Evolutionary conservation across 495 filamentous ascomycete species (phyloP).

Genomic region (Astrothelium macrocarpum): DNA sequence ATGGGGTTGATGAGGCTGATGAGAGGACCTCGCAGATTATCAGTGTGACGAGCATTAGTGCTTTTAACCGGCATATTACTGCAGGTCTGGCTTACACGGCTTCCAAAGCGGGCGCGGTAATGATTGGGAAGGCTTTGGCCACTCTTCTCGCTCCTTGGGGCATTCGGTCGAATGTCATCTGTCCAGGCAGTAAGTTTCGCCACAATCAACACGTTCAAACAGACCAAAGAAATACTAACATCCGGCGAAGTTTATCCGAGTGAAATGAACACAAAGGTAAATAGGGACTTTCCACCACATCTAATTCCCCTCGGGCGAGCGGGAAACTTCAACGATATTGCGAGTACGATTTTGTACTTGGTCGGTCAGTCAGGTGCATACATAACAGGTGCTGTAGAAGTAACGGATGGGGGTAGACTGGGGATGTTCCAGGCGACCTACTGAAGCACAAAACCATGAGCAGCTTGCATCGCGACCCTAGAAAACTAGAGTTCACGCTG

Average conservation of each 20-base stretch:
- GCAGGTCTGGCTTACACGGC: conserved; percentile 28
- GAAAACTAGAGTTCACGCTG: too few relatives aligned
- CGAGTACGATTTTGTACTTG: conserved; percentile 51
- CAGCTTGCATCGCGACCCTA: too few relatives aligned
- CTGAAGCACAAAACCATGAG: too few relatives aligned
- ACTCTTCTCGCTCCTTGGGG: conserved; percentile 27
- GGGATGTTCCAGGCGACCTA: not conserved
- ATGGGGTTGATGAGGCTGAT: conserved; percentile 17
- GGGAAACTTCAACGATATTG: conserved; percentile 52
- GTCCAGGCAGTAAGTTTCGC: conserved; percentile 16
- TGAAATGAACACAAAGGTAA: conserved; percentile 46
- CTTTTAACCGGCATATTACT: conserved; percentile 24
- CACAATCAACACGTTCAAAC: not conserved
- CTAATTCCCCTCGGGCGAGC: conserved; percentile 44
- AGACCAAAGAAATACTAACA: not conserved
- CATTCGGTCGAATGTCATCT: conserved; percentile 22
- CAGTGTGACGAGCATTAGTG: conserved; percentile 27
- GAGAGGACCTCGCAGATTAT: conserved; percentile 28
- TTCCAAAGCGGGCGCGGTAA: conserved; percentile 25
- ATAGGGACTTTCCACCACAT: conserved; percentile 36
- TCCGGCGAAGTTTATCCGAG: conserved; percentile 48
- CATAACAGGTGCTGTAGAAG: conserved; percentile 46
- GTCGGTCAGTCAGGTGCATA: conserved; percentile 52
- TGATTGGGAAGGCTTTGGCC: conserved; percentile 30
- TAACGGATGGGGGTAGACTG: conserved; percentile 51